Conservation (phyloP, 2,329 filamentous ascomycete species). For the Microsporum ferrugineum region DNA sequence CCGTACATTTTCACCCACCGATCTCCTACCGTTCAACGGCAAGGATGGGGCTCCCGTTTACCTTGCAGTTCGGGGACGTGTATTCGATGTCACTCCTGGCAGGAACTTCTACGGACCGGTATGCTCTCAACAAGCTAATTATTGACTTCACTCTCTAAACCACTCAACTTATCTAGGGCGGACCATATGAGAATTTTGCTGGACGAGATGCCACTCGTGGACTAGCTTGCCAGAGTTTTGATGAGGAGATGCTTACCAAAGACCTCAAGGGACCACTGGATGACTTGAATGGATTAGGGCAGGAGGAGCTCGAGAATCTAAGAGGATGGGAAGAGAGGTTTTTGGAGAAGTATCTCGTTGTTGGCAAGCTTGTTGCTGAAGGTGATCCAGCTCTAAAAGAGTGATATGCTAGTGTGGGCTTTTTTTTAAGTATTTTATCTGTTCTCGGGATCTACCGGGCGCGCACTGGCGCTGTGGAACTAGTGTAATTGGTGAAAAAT, state of each 20-base stretch:
- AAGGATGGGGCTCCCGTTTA: conserved; percentile 62
- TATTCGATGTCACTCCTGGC: conserved; percentile 81
- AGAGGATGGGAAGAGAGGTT: conserved; percentile 91
- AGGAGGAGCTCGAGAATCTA: conserved; percentile 70
- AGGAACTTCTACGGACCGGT: conserved; percentile 87
- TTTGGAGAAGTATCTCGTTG: conserved; percentile 85
- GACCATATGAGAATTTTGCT: conserved; percentile 92
- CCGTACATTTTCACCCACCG: conserved; percentile 70
- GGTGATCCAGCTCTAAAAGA: conserved; percentile 35
- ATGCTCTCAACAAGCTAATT: conserved; percentile 9
- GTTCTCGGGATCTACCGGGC: background rate
- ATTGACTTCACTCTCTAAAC: background rate
- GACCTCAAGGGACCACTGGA: conserved; percentile 77
- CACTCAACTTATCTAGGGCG: conserved; percentile 41
- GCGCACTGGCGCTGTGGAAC: background rate
- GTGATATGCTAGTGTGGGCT: background rate
- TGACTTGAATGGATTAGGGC: conserved; percentile 56
- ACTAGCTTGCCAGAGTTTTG: conserved; percentile 82
- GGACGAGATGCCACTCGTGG: conserved; percentile 83
- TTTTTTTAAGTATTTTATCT: background rate
- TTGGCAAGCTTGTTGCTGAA: conserved; percentile 68
- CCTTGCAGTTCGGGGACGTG: conserved; percentile 76
- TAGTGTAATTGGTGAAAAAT: background rate
- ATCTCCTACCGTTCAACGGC: conserved; percentile 80
- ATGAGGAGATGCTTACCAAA: conserved; percentile 87